Percentiles rank a stretch among this genome's conserved stretches.
phyloP scores from a whole-genome alignment of 2,329 filamentous ascomycete species.

The Diaporthe longicolla region DNA sequence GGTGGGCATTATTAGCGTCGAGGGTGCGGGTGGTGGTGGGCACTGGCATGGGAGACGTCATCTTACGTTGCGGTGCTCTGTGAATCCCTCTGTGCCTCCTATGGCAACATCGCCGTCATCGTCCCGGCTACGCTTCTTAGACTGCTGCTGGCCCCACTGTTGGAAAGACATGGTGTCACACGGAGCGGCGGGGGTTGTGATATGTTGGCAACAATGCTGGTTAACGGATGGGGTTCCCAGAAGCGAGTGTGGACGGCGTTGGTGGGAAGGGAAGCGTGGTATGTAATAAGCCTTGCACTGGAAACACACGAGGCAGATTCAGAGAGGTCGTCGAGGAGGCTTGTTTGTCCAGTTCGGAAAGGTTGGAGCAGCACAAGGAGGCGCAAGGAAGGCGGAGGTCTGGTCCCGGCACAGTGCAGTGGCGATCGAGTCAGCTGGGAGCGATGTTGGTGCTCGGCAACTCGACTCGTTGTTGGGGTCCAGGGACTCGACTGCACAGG shows the following conservation, averaged over 20 bases:
- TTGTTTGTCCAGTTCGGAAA: not conserved
- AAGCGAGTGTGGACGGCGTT: conserved; percentile 38
- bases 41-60: not conserved
- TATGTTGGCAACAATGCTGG: conserved; percentile 21
- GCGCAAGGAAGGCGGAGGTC: conserved; percentile 31
- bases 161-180: conserved; percentile 55
- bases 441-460: not conserved
- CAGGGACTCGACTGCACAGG: not conserved
- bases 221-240: not conserved
- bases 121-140: conserved; percentile 62
- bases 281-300: conserved; percentile 7
- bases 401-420: conserved; percentile 26
- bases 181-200: not conserved
- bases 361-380: conserved; percentile 9
- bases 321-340: not conserved
- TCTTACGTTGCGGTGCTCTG: conserved; percentile 66
- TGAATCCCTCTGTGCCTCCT: conserved; percentile 58
- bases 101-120: conserved; percentile 57
- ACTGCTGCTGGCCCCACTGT: conserved; percentile 54
- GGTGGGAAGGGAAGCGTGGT: not conserved
- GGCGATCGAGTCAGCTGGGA: conserved; percentile 26
- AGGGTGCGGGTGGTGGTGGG: not conserved
- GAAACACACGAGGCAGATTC: not conserved
- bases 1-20: conserved; percentile 35
- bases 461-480: conserved; percentile 4